phyloP scores from a whole-genome alignment of 148 eudicot genomes.

The Camellia japonica region DNA sequence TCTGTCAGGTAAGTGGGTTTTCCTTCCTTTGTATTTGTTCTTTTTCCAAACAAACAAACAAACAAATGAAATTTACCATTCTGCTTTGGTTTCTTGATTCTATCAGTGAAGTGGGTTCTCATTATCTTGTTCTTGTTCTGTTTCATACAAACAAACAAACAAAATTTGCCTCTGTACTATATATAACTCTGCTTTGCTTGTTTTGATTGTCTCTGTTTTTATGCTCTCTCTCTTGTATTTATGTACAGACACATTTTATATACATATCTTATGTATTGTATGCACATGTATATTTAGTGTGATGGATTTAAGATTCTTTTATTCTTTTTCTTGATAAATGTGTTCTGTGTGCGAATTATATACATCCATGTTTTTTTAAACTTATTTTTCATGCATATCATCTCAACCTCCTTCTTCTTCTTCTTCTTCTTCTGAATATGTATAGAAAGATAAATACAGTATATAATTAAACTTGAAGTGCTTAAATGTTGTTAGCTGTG shows the following conservation, averaged over 20 bases:
- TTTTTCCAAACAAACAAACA: background rate
- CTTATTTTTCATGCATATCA: background rate
- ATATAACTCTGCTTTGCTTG: background rate
- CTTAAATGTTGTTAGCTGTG: background rate
- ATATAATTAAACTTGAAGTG: background rate
- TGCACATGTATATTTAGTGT: background rate
- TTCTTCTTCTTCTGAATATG: background rate
- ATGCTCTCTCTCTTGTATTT: background rate
- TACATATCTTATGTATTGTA: background rate
- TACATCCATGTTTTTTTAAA: no score
- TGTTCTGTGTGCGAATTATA: no score
- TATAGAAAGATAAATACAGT: background rate
- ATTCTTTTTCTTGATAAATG: background rate
- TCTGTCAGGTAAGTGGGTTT: constrained; percentile 46
- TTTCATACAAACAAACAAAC: background rate
- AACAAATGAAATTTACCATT: background rate
- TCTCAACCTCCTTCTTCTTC: background rate
- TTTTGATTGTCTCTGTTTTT: background rate
- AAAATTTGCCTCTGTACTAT: background rate
- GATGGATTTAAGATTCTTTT: background rate
- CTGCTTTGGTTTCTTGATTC: constrained; percentile 12
- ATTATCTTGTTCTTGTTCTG: background rate
- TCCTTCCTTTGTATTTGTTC: background rate
- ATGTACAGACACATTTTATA: background rate
- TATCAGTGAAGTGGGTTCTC: constrained; percentile 39